Conservation (phyloP, 1,284 basidiomycete species). For the Amylostereum chailletii region DNA sequence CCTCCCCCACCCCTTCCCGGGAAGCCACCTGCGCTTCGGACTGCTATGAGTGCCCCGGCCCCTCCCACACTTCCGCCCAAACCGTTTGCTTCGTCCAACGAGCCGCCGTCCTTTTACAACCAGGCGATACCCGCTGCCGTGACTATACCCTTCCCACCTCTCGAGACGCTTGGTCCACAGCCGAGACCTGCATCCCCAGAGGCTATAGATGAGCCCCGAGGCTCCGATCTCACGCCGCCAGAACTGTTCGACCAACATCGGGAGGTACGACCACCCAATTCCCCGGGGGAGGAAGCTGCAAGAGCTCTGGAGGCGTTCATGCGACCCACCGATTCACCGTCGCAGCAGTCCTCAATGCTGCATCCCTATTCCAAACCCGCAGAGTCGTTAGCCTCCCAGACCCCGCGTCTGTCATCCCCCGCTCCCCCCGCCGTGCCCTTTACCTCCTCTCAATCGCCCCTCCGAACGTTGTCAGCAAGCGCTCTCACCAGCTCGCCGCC, state of each 20-base stretch:
- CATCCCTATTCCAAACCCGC: too few relatives aligned
- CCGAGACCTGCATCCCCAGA: not conserved
- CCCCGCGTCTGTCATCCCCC: not conserved
- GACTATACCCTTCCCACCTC: slow-evolving; percentile 18
- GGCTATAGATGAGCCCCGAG: not conserved
- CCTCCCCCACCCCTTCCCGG: slow-evolving; percentile 13
- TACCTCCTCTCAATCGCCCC: not conserved
- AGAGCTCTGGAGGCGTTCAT: slow-evolving; percentile 56
- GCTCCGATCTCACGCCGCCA: not conserved
- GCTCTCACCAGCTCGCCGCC: slow-evolving; percentile 4
- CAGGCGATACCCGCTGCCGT: slow-evolving; percentile 11
- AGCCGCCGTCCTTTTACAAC: slow-evolving; percentile 1
- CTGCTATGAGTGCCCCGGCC: not conserved
- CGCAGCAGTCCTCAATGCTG: not conserved
- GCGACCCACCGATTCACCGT: slow-evolving; percentile 1
- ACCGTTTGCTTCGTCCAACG: not conserved
- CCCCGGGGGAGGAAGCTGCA: slow-evolving; percentile 55
- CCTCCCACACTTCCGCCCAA: slow-evolving; percentile 7
- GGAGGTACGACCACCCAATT: not conserved
- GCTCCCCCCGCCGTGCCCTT: not conserved
- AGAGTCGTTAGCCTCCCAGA: not conserved
- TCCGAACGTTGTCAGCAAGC: not conserved
- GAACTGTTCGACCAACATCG: not conserved
- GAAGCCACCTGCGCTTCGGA: not conserved
- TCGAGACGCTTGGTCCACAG: not conserved